Percentiles rank a stretch among this genome's conserved stretches.
Conservation (phyloP, 768 basidiomycete genomes). For the Xerocomus brunneocitrinus region DNA sequence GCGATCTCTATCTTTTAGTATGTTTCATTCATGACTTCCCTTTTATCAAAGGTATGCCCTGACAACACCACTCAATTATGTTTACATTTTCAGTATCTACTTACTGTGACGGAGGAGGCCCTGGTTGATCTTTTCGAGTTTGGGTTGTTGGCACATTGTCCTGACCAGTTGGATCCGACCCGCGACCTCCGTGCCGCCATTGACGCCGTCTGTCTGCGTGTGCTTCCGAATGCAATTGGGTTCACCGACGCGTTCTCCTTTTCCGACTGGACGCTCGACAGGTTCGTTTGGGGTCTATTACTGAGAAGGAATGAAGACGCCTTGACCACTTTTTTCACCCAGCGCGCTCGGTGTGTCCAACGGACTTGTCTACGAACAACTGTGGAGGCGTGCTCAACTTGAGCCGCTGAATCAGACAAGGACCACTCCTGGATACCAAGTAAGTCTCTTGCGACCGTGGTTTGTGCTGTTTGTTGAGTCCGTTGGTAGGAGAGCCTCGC, state of each 20-base stretch:
- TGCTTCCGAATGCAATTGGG: conserved; percentile 63
- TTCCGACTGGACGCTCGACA: conserved; percentile 70
- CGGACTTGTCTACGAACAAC: conserved; percentile 63
- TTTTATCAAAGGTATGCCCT: neutral
- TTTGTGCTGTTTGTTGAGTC: neutral
- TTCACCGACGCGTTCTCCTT: conserved; percentile 73
- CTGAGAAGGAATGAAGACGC: no score
- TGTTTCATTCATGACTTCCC: conserved; percentile 3
- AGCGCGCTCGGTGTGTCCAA: conserved; percentile 61
- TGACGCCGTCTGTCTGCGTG: conserved; percentile 40
- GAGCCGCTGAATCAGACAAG: conserved; percentile 57
- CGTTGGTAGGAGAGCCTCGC: conserved; percentile 18
- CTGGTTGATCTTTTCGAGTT: conserved; percentile 60
- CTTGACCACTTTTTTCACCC: neutral
- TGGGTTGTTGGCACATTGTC: conserved; percentile 33
- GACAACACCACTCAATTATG: neutral
- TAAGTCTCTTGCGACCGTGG: conserved; percentile 14
- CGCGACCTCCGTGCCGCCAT: conserved; percentile 48
- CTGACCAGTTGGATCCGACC: conserved; percentile 38
- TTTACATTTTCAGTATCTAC: conserved; percentile 45
- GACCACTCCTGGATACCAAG: conserved; percentile 54
- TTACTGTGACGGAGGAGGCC: conserved; percentile 51
- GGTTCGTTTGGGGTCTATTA: conserved; percentile 31
- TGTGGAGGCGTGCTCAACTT: conserved; percentile 53
- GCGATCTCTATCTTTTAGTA: conserved; percentile 26